Base-by-base conservation (phyloP, 331 rosid species). In the Rhamnella rubrinervis region DNA sequence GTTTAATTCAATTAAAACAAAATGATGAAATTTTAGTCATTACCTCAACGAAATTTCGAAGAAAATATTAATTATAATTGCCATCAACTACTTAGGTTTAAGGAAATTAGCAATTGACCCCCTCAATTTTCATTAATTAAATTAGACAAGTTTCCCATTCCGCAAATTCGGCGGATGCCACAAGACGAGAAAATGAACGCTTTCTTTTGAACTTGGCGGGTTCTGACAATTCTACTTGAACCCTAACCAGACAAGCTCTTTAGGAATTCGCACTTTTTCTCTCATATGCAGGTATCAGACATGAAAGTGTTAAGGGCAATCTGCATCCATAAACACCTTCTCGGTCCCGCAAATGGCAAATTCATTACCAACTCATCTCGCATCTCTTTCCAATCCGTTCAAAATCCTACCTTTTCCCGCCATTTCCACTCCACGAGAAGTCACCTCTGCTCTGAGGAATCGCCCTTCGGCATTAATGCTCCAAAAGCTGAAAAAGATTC, bases 301-400 rank as follows among this genome's bases (percentile, higher is more conserved):
- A 85, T 79, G 93, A 86, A 66, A 46, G 71, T 81, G 64, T 83
- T 93, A 37, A 71, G 83, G 82, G 39, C 88, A n/a, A 47, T 90
- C 65, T 75, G 73, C 84, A 12, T 81, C 65, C 65, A 56, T 63
- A 81, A 69, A 31, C 84, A 23, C 61, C 73, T 66, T 52, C 76
- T 81, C 73, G 37, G 39, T 65, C 77, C 81, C 51, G 7, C 41
- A 23, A 28, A 40, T 7, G 37, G 50, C 65, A 73, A 60, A 39
- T 7, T 67, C 52, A 55, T 69, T 64, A 58, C 80, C 18, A 23
- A 53, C 49, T 81, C 87, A 12, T 71, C 67, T 40, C 64, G 68
- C 65, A 40, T 55, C 76, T 77, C 81, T 71, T 67, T 76, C 52
- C 74, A 51, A 0, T 55, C 71, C 76, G 71, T 74, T 64, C 81